Evolutionary conservation across 257 asterid genomes (phyloP), one percentile per base, ranked within the genome.

Genomic region (Prunella vulgaris): DNA sequence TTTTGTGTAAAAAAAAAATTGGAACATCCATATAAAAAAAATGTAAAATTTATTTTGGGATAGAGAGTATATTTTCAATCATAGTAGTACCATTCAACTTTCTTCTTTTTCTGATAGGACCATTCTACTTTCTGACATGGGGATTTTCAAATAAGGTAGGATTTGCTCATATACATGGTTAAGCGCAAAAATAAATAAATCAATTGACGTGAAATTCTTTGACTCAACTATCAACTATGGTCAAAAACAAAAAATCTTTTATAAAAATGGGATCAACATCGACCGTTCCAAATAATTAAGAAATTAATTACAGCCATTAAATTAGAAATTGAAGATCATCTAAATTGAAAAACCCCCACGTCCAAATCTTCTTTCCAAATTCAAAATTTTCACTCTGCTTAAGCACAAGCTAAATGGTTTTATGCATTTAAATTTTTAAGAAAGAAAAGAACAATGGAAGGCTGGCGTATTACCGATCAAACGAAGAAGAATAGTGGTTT

Each of bases 401-500:
- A 51, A 51, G 7, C 27, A 51, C 25, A 17, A 7, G 24, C 52
- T 3, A 44, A 14, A 42, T 15, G 49, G 52, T 18, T 51, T 7
- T 17, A 18, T 18, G 13, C 27, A 51, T 51, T 8, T 3, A 15
- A 35, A n/a, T 51, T 8, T 49, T 52, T 8, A n/a, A n/a, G n/a
- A n/a, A n/a, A n/a, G n/a, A n/a, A n/a, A 18, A 10, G 0, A 18
- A 8, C 49, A 44, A 69, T 74, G 82, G 77, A 78, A 63, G 24
- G 37, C 33, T 20, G 13, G 72, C 78, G 74, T 0, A 27, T 10
- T 25, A 42, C 49, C 10, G 67, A 17, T 5, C 32, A 7, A 15
- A 22, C 20, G 68, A 73, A 44, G 30, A 81, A 76, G 57, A 82
- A 48, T 58, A 51, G 66, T 6, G 83, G 83, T 35, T 77, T 83